phyloP scores from a whole-genome alignment of 108 stramenopile species.

The Skeletonema menzelii region DNA sequence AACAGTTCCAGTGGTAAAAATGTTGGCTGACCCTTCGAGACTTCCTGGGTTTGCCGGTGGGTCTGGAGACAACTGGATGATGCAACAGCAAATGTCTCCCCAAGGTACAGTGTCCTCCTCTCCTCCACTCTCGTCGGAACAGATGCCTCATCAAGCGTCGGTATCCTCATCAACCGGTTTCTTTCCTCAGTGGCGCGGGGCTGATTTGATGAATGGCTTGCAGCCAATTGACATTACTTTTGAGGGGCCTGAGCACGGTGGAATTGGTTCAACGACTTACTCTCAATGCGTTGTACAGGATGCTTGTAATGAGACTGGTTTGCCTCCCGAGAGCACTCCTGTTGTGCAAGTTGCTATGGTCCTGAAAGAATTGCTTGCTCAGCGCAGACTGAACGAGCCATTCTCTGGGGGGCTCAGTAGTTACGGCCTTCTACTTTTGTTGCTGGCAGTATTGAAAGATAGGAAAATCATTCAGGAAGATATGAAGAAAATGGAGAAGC shows the following conservation, averaged over 20 bases:
- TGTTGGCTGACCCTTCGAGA: slow-evolving; percentile 82
- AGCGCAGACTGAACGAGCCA: slow-evolving; percentile 91
- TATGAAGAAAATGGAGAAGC: slow-evolving; percentile 68
- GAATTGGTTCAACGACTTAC: slow-evolving; percentile 87
- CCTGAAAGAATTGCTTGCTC: slow-evolving; percentile 88
- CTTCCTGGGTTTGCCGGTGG: slow-evolving; percentile 54
- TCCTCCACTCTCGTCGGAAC: slow-evolving; percentile 21
- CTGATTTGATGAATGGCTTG: slow-evolving; percentile 85
- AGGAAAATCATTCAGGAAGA: slow-evolving; percentile 72
- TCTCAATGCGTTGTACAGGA: slow-evolving; percentile 78
- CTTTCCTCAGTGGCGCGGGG: slow-evolving; percentile 77
- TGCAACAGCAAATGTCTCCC: slow-evolving; percentile 42
- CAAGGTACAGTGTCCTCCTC: slow-evolving; percentile 18
- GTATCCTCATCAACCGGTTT: slow-evolving; percentile 40
- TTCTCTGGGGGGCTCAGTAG: slow-evolving; percentile 95
- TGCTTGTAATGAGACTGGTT: slow-evolving; percentile 61
- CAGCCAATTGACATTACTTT: slow-evolving; percentile 93
- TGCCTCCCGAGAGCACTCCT: slow-evolving; percentile 68
- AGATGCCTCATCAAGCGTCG: slow-evolving; percentile 16
- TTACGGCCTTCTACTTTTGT: slow-evolving; percentile 91
- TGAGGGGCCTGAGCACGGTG: slow-evolving; percentile 92
- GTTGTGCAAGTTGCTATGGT: slow-evolving; percentile 86
- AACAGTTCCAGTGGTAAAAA: slow-evolving; percentile 85
- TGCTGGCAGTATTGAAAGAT: slow-evolving; percentile 82
- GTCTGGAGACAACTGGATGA: slow-evolving; percentile 45